Conservation (phyloP, 2,329 filamentous ascomycete genomes). For the Sordariomycetes sp. region DNA sequence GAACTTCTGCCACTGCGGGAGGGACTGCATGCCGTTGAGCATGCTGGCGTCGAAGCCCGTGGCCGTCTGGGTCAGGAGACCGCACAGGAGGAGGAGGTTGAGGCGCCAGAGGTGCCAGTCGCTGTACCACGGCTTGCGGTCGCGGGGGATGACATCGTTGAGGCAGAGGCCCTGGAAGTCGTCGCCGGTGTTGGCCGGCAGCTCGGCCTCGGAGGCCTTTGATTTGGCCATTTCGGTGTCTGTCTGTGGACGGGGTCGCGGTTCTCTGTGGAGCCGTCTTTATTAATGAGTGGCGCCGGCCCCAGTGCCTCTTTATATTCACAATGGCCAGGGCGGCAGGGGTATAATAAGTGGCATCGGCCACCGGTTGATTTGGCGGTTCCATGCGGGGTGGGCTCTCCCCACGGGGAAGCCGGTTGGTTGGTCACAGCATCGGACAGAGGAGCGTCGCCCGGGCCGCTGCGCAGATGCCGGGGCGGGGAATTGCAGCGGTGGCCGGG, state of each 20-base stretch:
- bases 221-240: background rate
- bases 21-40: slow-evolving; percentile 33
- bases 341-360: background rate
- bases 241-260: background rate
- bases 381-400: background rate
- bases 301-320: background rate
- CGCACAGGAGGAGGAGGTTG: background rate
- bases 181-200: background rate
- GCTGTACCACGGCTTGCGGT: background rate
- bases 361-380: background rate
- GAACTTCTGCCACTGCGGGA: slow-evolving; percentile 27
- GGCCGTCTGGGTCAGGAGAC: background rate
- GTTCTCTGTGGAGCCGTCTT: background rate
- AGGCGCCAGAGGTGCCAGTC: background rate
- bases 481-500: background rate
- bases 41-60: slow-evolving; percentile 22
- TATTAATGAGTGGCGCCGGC: background rate
- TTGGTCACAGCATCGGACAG: background rate
- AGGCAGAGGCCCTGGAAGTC: background rate
- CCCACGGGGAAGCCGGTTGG: background rate
- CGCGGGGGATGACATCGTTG: background rate
- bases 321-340: background rate
- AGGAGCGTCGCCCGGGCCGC: background rate
- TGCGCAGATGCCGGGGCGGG: background rate
- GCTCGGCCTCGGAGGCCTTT: background rate